phyloP scores from a whole-genome alignment of 805 yeast species.

The Debaryomyces hansenii region DNA sequence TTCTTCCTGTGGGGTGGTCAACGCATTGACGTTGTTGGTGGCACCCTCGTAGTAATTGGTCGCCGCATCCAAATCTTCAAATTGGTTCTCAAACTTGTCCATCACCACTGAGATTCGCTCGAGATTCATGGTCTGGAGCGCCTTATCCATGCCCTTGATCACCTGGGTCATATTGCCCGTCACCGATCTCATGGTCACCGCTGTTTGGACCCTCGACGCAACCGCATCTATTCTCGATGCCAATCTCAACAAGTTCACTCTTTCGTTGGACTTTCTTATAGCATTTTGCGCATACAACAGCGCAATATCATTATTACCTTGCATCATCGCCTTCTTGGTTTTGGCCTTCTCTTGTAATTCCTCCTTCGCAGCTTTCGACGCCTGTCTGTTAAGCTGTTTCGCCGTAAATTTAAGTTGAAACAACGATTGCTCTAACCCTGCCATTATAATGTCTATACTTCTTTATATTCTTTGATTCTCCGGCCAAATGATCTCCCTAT shows the following conservation, averaged over 20 bases:
- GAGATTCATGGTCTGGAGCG: conserved; percentile 91
- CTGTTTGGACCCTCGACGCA: conserved; percentile 93
- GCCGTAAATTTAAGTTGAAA: conserved; percentile 85
- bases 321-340: conserved; percentile 81
- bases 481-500: too few relatives aligned
- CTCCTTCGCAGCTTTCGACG: conserved; percentile 87
- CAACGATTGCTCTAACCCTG: conserved; percentile 51
- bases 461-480: too few relatives aligned
- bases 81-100: conserved; percentile 96
- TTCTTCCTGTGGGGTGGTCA: conserved; percentile 90
- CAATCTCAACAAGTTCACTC: conserved; percentile 74
- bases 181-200: conserved; percentile 95
- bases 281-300: conserved; percentile 94
- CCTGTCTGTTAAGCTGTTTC: conserved; percentile 87
- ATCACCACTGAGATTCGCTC: conserved; percentile 90
- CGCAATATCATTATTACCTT: conserved; percentile 90
- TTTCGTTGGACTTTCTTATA: conserved; percentile 84
- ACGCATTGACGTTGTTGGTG: conserved; percentile 83
- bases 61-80: conserved; percentile 92
- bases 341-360: conserved; percentile 83
- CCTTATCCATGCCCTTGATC: conserved; percentile 94
- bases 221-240: conserved; percentile 94
- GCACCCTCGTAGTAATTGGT: conserved; percentile 91
- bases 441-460: conserved; percentile 19
- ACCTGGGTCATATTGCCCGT: conserved; percentile 93